These are phyloP conservation scores for Cymbidium sinense DNA, from an alignment of 106 monocot genomes.

Conservation along the genomic window DNA sequence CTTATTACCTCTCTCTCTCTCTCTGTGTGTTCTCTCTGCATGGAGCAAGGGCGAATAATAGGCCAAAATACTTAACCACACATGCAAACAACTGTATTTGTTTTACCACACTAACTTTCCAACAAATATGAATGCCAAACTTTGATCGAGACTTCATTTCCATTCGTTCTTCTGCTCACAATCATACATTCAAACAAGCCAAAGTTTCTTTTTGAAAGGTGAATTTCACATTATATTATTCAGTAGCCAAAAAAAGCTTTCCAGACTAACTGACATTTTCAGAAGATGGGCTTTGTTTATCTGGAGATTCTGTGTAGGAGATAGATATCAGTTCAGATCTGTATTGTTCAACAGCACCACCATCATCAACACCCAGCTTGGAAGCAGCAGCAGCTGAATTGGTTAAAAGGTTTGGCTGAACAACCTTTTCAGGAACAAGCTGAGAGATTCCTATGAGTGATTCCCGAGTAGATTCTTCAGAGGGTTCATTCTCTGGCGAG, in stretches of 20 bases:
- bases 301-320: conserved; percentile 18
- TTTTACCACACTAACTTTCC: neutral
- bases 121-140: neutral
- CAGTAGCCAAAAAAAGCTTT: neutral
- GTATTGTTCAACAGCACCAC: conserved; percentile 13
- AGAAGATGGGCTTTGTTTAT: neutral
- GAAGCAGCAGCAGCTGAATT: neutral
- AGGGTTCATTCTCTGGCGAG: neutral
- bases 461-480: conserved; percentile 21
- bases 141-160: too few species aligned
- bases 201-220: neutral
- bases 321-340: conserved; percentile 30
- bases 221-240: neutral
- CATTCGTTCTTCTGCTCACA: neutral
- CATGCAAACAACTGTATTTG: neutral
- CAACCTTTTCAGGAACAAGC: conserved; percentile 10
- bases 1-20: too few species aligned
- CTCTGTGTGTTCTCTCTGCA: neutral
- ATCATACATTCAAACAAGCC: neutral
- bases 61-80: neutral
- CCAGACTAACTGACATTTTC: neutral
- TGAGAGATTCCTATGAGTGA: conserved; percentile 33
- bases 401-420: neutral
- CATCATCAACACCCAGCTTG: neutral
- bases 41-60: too few species aligned